A percentile compares a stretch with the other conserved stretches of the same genome.
These are phyloP conservation scores for Rhizophora apiculata DNA, from an alignment of 345 rosid species.

Conservation along the genomic window DNA sequence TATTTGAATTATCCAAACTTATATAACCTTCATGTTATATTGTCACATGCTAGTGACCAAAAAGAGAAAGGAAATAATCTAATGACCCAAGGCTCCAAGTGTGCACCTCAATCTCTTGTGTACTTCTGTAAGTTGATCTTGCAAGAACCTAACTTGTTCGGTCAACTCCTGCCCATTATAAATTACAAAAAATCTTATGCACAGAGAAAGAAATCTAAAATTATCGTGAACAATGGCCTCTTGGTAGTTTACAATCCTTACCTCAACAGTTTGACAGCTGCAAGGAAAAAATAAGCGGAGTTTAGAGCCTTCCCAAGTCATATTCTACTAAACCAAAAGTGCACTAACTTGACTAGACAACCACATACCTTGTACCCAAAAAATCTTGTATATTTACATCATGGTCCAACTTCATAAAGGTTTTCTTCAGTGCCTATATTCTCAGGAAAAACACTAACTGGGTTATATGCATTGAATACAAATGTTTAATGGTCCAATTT, in stretches of 20 bases:
- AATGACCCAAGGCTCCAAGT: slow-evolving; percentile 20
- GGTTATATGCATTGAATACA: slow-evolving; percentile 14
- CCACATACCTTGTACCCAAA: slow-evolving; percentile 61
- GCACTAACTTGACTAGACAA: slow-evolving; percentile 13
- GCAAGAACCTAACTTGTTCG: slow-evolving; percentile 55
- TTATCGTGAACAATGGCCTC: neutral
- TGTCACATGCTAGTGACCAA: slow-evolving; percentile 11
- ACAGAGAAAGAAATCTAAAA: slow-evolving; percentile 9
- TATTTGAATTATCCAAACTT: neutral
- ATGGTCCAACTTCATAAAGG: slow-evolving; percentile 90
- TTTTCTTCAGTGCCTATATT: slow-evolving; percentile 75
- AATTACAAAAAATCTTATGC: slow-evolving; percentile 18
- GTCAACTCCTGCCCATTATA: slow-evolving; percentile 54
- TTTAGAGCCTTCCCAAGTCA: slow-evolving; percentile 23
- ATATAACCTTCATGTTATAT: neutral
- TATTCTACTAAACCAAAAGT: slow-evolving; percentile 7
- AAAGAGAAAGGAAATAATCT: slow-evolving; percentile 11
- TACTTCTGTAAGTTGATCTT: slow-evolving; percentile 57
- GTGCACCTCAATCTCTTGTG: slow-evolving; percentile 77
- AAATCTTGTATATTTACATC: slow-evolving; percentile 81
- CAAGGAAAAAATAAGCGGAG: slow-evolving; percentile 23
- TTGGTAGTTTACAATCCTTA: slow-evolving; percentile 17
- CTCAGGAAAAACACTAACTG: slow-evolving; percentile 28
- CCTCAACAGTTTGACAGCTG: slow-evolving; percentile 78
- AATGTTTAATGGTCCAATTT: neutral